Evolutionary conservation across 805 yeast species (phyloP), one percentile per base, ranked within the genome.

Genomic region (Candida koratica): DNA sequence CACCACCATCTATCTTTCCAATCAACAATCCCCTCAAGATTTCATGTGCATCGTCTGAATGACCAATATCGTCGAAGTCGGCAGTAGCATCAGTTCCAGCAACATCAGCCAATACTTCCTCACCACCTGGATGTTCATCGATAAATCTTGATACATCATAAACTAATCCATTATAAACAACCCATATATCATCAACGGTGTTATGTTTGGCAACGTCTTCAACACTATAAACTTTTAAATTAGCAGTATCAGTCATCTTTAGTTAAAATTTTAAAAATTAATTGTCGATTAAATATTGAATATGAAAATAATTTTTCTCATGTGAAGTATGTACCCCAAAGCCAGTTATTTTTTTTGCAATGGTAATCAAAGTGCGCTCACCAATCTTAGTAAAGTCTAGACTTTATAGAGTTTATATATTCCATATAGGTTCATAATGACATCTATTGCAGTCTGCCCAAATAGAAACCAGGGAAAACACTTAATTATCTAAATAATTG

Each of bases 41-140:
- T 51, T 82, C 93, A 49, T 80, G 79, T 26, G 99, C 97, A 48
- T 89, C 96, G 45, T 89, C 97, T 23, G 97, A 87, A 66, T 93
- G 99, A 23, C 99, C 99, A 56, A 93, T 89, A 55, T 87, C 96
- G 48, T 67, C 59, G 45, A 67, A 67, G 3, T 68, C 71, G 47
- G 64, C 71, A 33, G 71, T 67, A 35, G 71, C 69, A 47, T 67
- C 71, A 11, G 55, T 51, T 18, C 72, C 72, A 16, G 69, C 72
- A 36, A 52, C 55, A 47, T 67, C 73, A 32, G 57, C 54, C 37
- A 67, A 54, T 32, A 67, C 72, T 51, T 67, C 73, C 48, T 67
- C 71, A 35, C 73, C 73, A 48, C 73, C 72, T 7, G 72, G 72
- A 50, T 67, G 72, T 49, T 65, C 64, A 49, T 73, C 69, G 43